Base-by-base conservation (phyloP, 2,329 filamentous ascomycete species). In the Colletotrichum viniferum region DNA sequence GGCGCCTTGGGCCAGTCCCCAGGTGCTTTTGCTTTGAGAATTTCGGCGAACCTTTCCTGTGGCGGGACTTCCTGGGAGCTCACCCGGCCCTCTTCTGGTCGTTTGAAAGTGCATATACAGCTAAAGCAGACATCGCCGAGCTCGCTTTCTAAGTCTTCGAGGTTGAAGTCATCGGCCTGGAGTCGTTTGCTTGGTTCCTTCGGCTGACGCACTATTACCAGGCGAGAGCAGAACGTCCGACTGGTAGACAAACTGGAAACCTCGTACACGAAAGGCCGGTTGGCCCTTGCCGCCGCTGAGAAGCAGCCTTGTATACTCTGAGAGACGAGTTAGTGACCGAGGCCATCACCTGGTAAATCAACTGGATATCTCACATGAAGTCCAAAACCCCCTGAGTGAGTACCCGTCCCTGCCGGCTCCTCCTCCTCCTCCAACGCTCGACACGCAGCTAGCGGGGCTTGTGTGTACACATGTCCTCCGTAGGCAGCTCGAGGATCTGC, bases 291-390 rank as follows among this genome's bases (percentile, higher is more conserved):
- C 0, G 84, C 82, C 26, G 87, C 85, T 4, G 88, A 88, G 79
- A 91, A 92, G 78, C 87, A 89, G 10, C 89, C 90, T 78, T 91
- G 88, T 26, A 92, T 88, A 10, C 89, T 88, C 89, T 91, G 48
- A 9, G 12, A 13, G 5, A 18, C 7, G 28, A 21, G 55, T 77
- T 48, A 76, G 74, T 48, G 16, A 63, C 4, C 14, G 24, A 5
- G 16, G 24, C 9, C 34, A 13, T 28, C 21, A 24, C 26, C 13
- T 16, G n/a, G 16, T 5, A 18, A 38, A n/a, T 6, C 18, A 38
- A 13, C 9, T 8, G 34, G 4, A n/a, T 52, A 28, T 81, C 85
- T 78, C 74, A 86, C 85, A 78, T 86, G 85, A 60, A 86, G 83
- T 2, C 82, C 83, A 4, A 84, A 79, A 12, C 69, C 80, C 5